These are phyloP conservation scores for Raffaelea ambrosiae DNA, from an alignment of 2,329 filamentous ascomycete genomes.

Conservation along the genomic window DNA sequence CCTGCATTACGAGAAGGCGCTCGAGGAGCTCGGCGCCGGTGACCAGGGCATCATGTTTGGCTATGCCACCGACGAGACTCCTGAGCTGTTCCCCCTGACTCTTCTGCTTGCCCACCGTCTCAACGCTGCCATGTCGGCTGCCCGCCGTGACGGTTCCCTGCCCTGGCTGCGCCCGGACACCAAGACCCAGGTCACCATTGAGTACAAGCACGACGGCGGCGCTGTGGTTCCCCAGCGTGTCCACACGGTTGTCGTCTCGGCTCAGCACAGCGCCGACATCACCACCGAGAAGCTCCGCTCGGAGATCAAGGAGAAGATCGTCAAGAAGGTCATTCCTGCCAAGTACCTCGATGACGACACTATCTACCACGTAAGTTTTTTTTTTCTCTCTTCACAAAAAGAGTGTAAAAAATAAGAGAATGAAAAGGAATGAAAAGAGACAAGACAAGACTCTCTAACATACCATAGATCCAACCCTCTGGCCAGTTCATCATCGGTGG, in stretches of 20 bases:
- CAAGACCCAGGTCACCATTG: slow-evolving; percentile 98
- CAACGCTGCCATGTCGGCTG: slow-evolving; percentile 86
- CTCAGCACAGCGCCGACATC: slow-evolving; percentile 86
- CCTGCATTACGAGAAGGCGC: slow-evolving; percentile 94
- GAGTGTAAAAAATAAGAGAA: slow-evolving; percentile 20
- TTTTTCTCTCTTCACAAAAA: not conserved
- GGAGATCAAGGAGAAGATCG: slow-evolving; percentile 95
- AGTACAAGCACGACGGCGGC: slow-evolving; percentile 95
- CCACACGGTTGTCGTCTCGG: slow-evolving; percentile 93
- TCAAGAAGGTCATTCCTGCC: slow-evolving; percentile 87
- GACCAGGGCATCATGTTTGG: slow-evolving; percentile 99
- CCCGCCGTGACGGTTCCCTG: slow-evolving; percentile 77
- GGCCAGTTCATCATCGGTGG: slow-evolving; percentile 99
- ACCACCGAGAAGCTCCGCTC: slow-evolving; percentile 86
- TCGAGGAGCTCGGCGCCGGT: slow-evolving; percentile 96
- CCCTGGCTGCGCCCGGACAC: slow-evolving; percentile 97
- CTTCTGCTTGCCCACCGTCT: slow-evolving; percentile 93
- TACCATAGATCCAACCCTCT: slow-evolving; percentile 80
- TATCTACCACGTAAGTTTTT: slow-evolving; percentile 76
- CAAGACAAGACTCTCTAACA: slow-evolving; percentile 10
- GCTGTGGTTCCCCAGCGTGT: slow-evolving; percentile 88
- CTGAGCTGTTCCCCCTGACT: slow-evolving; percentile 91
- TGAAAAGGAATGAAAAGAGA: too few relatives aligned
- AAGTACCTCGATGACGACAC: slow-evolving; percentile 90
- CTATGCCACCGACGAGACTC: slow-evolving; percentile 98